Evolutionary conservation across 306 rosid genomes (phyloP).

Genomic region (Prosopis cineraria): DNA sequence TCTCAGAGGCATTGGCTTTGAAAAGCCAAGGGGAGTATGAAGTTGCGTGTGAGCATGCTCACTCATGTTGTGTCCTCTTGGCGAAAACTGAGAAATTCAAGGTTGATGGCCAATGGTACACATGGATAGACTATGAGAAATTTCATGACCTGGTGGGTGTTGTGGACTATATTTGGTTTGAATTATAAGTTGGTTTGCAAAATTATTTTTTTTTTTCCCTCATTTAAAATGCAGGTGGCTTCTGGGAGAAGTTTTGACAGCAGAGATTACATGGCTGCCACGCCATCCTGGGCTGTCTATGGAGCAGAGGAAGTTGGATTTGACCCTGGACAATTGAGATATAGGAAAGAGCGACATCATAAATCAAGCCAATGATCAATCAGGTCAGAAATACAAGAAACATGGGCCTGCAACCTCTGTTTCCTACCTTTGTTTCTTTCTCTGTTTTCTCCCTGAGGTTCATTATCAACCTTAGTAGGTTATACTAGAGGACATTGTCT

Average conservation of each 20-base stretch:
- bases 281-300: constrained; percentile 94
- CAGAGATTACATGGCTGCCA: constrained; percentile 78
- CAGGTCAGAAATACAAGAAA: constrained; percentile 48
- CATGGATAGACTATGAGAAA: constrained; percentile 96
- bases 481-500: constrained; percentile 38
- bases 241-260: constrained; percentile 79
- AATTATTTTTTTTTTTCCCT: constrained; percentile 5
- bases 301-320: constrained; percentile 95
- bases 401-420: constrained; percentile 28
- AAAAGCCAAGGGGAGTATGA: constrained; percentile 87
- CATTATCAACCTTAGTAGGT: constrained; percentile 29
- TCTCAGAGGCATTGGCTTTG: constrained; percentile 81
- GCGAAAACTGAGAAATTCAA: constrained; percentile 89
- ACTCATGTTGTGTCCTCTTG: constrained; percentile 93
- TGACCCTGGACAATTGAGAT: constrained; percentile 83
- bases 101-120: constrained; percentile 85
- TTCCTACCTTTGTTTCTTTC: constrained; percentile 4
- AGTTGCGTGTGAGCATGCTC: constrained; percentile 95
- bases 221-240: constrained; percentile 71
- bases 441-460: neutral
- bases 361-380: constrained; percentile 54
- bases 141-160: constrained; percentile 84
- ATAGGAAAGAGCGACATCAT: constrained; percentile 88
- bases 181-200: constrained; percentile 3
- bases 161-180: neutral